These are phyloP conservation scores for Diaporthe amygdali DNA, from an alignment of 2,329 filamentous ascomycete genomes.

Conservation along the genomic window DNA sequence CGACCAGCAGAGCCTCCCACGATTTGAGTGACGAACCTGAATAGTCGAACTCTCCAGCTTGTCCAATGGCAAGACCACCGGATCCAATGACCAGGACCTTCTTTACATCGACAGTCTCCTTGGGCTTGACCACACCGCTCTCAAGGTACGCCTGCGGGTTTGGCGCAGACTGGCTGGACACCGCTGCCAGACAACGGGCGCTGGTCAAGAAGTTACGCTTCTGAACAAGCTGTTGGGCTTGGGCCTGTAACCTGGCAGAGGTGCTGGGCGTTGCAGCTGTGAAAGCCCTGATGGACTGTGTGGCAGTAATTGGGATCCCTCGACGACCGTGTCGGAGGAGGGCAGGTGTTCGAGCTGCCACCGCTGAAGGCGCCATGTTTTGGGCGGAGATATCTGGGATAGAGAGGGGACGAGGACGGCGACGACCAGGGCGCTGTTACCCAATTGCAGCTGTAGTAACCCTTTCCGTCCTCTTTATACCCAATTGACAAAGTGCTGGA, in stretches of 20 bases:
- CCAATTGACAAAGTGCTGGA: conserved; percentile 20
- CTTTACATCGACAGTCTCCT: conserved; percentile 85
- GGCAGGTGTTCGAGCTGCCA: conserved; percentile 63
- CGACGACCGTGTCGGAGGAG: conserved; percentile 58
- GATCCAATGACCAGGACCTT: conserved; percentile 97
- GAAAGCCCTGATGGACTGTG: conserved; percentile 50
- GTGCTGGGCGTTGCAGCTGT: conserved; percentile 40
- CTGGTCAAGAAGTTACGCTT: conserved; percentile 57
- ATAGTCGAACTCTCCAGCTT: conserved; percentile 98
- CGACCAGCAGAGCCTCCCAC: conserved; percentile 15
- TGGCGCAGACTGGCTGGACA: conserved; percentile 70
- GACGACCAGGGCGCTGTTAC: conserved; percentile 18
- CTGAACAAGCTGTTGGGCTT: conserved; percentile 39
- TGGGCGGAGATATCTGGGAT: conserved; percentile 36
- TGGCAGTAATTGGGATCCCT: conserved; percentile 53
- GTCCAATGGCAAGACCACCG: conserved; percentile 94
- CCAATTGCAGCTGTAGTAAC: conserved; percentile 21
- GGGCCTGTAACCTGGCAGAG: conserved; percentile 39
- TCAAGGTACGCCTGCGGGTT: conserved; percentile 87
- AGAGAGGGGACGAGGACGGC: conserved; percentile 17
- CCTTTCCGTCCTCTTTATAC: conserved; percentile 24
- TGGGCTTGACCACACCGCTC: conserved; percentile 83
- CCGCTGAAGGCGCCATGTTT: conserved; percentile 46
- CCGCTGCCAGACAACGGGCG: conserved; percentile 46
- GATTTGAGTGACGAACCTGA: conserved; percentile 70